Base-by-base conservation (phyloP, 345 rosid genomes). In the Ricinus communis region DNA sequence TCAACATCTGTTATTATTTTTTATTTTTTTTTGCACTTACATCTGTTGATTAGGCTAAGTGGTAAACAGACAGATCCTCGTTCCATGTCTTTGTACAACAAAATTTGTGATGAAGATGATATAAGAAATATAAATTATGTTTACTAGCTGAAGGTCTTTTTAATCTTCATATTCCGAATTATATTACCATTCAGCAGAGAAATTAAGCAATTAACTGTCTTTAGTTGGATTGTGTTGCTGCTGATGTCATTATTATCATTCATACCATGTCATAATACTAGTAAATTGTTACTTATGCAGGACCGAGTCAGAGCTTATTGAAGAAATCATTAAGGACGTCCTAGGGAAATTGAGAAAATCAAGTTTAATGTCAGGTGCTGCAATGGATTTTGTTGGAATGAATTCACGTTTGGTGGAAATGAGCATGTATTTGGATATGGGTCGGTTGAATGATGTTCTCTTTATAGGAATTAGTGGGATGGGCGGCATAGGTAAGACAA, bases 401-500 rank as follows among this genome's bases (percentile, higher is more conserved):
- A 28, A 38, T 5, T 40, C 65, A 13, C 49, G 65, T 5, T 38
- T 62, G 47, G 47, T 19, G 47, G 65, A 9, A 9, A 40, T 62
- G 46, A 62, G 25, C 22, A 19, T 15, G n/a, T 1, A 2, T 7
- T n/a, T 62, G 38, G n/a, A 21, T 5, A 22, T 19, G 41, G 47
- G 49, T n/a, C 46, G 13, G 27, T 36, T 62, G 65, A 9, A 43
- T 43, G 47, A 62, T 38, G 65, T 62, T 38, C 65, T 45, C 47
- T 6, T 62, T 21, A 62, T 62, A 18, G 65, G 65, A 9, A 62
- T 62, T n/a, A 36, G 65, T 14, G 65, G 65, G 47, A 62, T 62
- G 65, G 65, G 65, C 19, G 65, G 65, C 27, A 62, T 62, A 9
- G 65, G 65, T 10, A 62, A 62, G 14, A 62, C 47, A 8, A 62